Percentiles rank a stretch among this genome's conserved stretches.
Evolutionary conservation across 2,329 filamentous ascomycete genomes (phyloP).

Genomic region (Arachnopeziza araneosa): DNA sequence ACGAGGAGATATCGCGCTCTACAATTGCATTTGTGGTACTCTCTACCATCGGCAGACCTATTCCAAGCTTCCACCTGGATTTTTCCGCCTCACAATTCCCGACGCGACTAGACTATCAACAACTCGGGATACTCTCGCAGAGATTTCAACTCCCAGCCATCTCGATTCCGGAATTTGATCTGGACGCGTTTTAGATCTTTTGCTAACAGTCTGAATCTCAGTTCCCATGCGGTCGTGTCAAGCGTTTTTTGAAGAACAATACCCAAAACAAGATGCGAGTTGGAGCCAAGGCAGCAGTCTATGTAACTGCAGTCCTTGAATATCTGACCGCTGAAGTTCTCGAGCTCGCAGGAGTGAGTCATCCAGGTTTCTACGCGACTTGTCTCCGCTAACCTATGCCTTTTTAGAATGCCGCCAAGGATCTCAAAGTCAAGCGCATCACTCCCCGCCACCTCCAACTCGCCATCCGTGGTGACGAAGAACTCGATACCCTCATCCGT

Average conservation of each 20-base stretch:
- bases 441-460: slow-evolving; percentile 96
- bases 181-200: not conserved
- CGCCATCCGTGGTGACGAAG: slow-evolving; percentile 96
- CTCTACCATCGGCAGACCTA: not conserved
- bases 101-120: slow-evolving; percentile 23
- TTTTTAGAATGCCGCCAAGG: slow-evolving; percentile 85
- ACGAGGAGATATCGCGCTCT: not conserved
- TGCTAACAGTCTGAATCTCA: slow-evolving; percentile 39
- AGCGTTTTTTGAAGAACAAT: slow-evolving; percentile 99
- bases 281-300: slow-evolving; percentile 95
- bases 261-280: slow-evolving; percentile 99
- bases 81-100: not conserved
- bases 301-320: slow-evolving; percentile 95
- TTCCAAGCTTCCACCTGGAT: not conserved
- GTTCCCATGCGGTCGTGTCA: slow-evolving; percentile 99
- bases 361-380: slow-evolving; percentile 9
- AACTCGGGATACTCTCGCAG: slow-evolving; percentile 9
- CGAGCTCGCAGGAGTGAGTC: slow-evolving; percentile 81
- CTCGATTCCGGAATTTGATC: not conserved
- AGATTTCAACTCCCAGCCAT: not conserved
- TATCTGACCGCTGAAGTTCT: slow-evolving; percentile 97
- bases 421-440: slow-evolving; percentile 99
- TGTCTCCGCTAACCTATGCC: slow-evolving; percentile 10
- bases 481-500: slow-evolving; percentile 93
- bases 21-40: not conserved